A percentile compares a stretch with the other conserved stretches of the same genome.
Conservation (phyloP, 495 filamentous ascomycete genomes). For the Talaromyces liani region DNA sequence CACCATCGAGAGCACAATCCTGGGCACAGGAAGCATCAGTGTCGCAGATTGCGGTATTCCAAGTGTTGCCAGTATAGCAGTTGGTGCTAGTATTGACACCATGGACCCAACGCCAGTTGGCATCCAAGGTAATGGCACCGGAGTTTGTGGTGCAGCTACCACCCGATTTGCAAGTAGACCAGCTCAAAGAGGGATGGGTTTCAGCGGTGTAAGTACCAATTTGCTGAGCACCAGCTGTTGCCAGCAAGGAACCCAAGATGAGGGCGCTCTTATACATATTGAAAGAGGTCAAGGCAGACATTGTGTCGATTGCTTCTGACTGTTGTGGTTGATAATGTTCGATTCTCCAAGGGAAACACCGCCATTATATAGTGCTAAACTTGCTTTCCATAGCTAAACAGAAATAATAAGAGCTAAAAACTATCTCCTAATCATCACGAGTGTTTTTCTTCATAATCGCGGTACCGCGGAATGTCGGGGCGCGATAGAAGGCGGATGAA, state of each 20-base stretch:
- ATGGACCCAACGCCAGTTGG: slow-evolving; percentile 61
- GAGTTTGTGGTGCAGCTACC: slow-evolving; percentile 44
- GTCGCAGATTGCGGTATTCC: slow-evolving; percentile 48
- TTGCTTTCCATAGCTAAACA: background rate
- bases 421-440: background rate
- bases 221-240: slow-evolving; percentile 37
- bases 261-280: slow-evolving; percentile 5
- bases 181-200: slow-evolving; percentile 52
- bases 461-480: slow-evolving; percentile 5
- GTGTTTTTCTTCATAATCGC: background rate
- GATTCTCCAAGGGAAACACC: background rate
- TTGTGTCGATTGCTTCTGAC: background rate
- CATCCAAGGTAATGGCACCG: slow-evolving; percentile 54
- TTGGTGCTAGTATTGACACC: slow-evolving; percentile 44
- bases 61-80: slow-evolving; percentile 57
- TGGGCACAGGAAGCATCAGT: slow-evolving; percentile 44
- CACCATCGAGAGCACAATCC: slow-evolving; percentile 56
- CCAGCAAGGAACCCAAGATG: slow-evolving; percentile 1
- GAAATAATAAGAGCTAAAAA: background rate
- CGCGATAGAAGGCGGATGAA: background rate
- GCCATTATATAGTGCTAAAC: background rate
- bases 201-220: slow-evolving; percentile 49
- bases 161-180: slow-evolving; percentile 43
- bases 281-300: slow-evolving; percentile 5
- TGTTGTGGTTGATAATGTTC: background rate